Conservation (phyloP, 768 basidiomycete genomes). For the Terana coerulea region DNA sequence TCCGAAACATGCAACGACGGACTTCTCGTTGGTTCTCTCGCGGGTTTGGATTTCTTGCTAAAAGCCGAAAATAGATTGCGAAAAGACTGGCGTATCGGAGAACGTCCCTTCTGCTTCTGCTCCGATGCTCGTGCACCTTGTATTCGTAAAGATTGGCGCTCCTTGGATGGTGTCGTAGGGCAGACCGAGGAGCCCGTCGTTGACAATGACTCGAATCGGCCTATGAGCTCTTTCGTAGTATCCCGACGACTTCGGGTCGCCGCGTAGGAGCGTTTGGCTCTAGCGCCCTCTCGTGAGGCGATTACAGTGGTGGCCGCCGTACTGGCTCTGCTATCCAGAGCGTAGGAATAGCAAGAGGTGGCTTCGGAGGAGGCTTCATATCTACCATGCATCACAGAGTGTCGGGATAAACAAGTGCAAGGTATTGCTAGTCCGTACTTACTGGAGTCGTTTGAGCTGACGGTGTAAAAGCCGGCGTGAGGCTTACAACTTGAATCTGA, state of each 20-base stretch:
- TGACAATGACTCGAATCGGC: conserved; percentile 46
- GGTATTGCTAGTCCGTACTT: background rate
- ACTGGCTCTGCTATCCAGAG: conserved; percentile 8
- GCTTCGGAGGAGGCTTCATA: background rate
- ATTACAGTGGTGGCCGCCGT: conserved; percentile 7
- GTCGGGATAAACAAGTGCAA: no score
- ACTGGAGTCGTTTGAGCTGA: no score
- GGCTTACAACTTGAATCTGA: no score
- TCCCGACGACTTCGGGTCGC: conserved; percentile 16
- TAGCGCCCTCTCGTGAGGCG: conserved; percentile 5
- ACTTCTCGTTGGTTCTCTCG: background rate
- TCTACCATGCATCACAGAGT: background rate
- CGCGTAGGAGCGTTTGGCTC: conserved; percentile 2
- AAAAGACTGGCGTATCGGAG: conserved; percentile 61
- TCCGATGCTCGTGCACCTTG: background rate
- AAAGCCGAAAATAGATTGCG: conserved; percentile 60
- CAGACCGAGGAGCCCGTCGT: background rate
- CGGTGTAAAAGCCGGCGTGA: no score
- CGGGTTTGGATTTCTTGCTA: conserved; percentile 37
- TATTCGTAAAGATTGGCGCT: background rate
- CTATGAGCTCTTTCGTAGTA: conserved; percentile 51
- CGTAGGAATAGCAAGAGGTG: conserved; percentile 1
- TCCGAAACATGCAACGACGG: background rate
- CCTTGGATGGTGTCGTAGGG: conserved; percentile 8
- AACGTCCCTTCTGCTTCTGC: conserved; percentile 42